Conservation (phyloP, 2,329 filamentous ascomycete genomes). For the Colletotrichum siamense region DNA sequence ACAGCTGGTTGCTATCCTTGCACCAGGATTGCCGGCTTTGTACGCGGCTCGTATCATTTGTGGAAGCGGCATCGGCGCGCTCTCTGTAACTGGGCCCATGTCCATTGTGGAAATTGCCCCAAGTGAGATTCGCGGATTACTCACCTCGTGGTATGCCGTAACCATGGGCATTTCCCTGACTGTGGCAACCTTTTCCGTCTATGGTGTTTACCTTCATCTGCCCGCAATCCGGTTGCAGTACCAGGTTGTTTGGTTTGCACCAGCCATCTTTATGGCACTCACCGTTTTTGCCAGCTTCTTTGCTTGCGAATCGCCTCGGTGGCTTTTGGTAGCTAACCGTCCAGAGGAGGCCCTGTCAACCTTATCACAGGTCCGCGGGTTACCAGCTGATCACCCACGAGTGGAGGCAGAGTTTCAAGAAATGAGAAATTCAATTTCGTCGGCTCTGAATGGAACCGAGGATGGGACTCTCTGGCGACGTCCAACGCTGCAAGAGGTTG, state of each 20-base stretch:
- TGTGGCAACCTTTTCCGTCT: background rate
- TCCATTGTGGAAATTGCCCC: slow-evolving; percentile 39
- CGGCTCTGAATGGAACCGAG: background rate
- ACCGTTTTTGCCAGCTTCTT: slow-evolving; percentile 32
- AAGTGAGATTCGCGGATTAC: slow-evolving; percentile 35
- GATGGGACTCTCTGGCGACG: background rate
- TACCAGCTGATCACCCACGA: background rate
- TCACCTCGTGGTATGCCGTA: slow-evolving; percentile 36
- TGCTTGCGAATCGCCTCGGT: slow-evolving; percentile 40
- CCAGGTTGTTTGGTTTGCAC: background rate
- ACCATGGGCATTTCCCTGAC: slow-evolving; percentile 25
- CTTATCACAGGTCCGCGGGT: background rate
- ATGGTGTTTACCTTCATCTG: background rate
- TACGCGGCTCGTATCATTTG: background rate
- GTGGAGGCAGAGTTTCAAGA: background rate
- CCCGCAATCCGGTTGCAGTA: background rate
- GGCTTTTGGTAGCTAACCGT: slow-evolving; percentile 36
- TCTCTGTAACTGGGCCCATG: slow-evolving; percentile 34
- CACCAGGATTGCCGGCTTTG: background rate
- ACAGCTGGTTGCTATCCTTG: background rate
- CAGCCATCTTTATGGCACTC: background rate
- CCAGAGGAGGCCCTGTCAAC: slow-evolving; percentile 26
- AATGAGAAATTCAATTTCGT: background rate
- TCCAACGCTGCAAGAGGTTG: background rate
- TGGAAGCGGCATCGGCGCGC: background rate